phyloP scores from a whole-genome alignment of 2,329 filamentous ascomycete species.

The Dactylellina leptospora region DNA sequence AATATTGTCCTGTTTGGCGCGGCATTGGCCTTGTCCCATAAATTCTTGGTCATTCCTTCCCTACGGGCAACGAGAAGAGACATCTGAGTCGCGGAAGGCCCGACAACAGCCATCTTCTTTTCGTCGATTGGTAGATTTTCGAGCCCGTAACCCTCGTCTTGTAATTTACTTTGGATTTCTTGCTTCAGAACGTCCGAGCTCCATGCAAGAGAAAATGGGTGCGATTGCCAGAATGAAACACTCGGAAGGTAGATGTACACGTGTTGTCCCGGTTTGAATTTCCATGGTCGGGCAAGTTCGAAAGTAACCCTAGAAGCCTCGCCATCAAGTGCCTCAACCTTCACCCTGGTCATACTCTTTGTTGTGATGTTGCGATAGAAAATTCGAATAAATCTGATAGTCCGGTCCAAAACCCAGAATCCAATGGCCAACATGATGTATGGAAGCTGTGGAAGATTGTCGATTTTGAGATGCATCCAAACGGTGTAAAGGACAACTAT shows the following conservation, averaged over 20 bases:
- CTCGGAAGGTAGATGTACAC: slow-evolving; percentile 80
- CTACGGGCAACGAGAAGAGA: slow-evolving; percentile 77
- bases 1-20: slow-evolving; percentile 62
- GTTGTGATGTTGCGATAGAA: slow-evolving; percentile 69
- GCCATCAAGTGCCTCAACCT: slow-evolving; percentile 81
- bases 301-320: slow-evolving; percentile 75
- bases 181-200: slow-evolving; percentile 36
- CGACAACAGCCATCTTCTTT: slow-evolving; percentile 45
- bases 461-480: slow-evolving; percentile 78
- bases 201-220: slow-evolving; percentile 37
- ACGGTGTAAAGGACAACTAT: slow-evolving; percentile 74
- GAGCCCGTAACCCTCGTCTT: slow-evolving; percentile 65
- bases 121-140: slow-evolving; percentile 62
- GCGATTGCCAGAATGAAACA: slow-evolving; percentile 60
- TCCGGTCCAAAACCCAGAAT: slow-evolving; percentile 80
- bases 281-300: slow-evolving; percentile 68
- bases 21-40: slow-evolving; percentile 74
- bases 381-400: slow-evolving; percentile 70
- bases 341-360: slow-evolving; percentile 66
- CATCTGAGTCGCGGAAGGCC: slow-evolving; percentile 67
- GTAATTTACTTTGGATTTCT: slow-evolving; percentile 27
- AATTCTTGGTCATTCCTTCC: slow-evolving; percentile 81
- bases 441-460: slow-evolving; percentile 73
- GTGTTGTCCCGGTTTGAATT: slow-evolving; percentile 77
- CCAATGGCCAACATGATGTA: slow-evolving; percentile 78